Percentiles rank a stretch among this genome's conserved stretches.
These are phyloP conservation scores for Boletus vinaceobasis DNA, from an alignment of 768 basidiomycete genomes.

Conservation along the genomic window DNA sequence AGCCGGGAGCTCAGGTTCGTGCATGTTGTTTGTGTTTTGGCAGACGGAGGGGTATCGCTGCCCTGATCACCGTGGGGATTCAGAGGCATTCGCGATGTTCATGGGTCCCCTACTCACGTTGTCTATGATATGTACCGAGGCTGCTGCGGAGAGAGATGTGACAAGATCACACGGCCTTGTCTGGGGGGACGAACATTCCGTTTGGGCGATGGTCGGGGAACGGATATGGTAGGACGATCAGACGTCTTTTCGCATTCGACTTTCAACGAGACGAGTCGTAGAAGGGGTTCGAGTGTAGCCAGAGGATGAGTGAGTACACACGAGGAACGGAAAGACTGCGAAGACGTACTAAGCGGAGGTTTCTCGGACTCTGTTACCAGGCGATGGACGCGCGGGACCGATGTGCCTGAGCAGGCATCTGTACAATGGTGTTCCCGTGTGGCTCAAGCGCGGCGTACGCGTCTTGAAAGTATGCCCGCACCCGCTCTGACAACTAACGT, in stretches of 20 bases:
- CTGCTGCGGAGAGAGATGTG: background rate
- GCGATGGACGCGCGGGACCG: background rate
- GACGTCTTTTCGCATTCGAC: background rate
- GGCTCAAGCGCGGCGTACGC: too few relatives aligned
- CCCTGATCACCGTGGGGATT: too few relatives aligned
- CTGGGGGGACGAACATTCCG: background rate
- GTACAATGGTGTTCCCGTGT: background rate
- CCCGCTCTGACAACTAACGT: too few relatives aligned
- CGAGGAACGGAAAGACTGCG: background rate
- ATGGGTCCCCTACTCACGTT: background rate
- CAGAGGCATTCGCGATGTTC: background rate
- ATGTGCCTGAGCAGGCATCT: background rate
- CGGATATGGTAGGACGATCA: background rate
- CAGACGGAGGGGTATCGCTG: too few relatives aligned
- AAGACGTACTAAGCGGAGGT: background rate
- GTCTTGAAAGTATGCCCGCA: too few relatives aligned
- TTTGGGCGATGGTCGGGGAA: background rate
- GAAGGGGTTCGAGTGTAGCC: background rate
- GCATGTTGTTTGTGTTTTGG: background rate
- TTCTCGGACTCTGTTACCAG: background rate
- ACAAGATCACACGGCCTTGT: background rate
- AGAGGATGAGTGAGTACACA: background rate
- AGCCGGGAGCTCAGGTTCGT: background rate
- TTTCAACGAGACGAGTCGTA: background rate
- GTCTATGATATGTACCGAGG: too few relatives aligned